Base-by-base conservation (phyloP, 345 rosid genomes). In the Anacardium occidentale region DNA sequence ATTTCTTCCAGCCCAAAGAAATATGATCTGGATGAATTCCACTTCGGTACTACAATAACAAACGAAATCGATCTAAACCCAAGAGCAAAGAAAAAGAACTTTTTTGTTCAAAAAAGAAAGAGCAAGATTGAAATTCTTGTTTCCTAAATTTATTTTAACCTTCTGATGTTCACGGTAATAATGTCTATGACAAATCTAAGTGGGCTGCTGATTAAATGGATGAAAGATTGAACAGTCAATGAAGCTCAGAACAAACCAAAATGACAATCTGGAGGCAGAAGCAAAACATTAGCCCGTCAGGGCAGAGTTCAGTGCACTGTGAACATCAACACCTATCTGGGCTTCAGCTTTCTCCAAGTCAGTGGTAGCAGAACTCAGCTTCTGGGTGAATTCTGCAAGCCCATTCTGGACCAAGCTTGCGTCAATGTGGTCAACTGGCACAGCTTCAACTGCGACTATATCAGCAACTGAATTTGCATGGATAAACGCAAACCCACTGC, bases 281-380 rank as follows among this genome's bases (percentile, higher is more conserved):
- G 50, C 64, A 44, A 72, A 70, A 5, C 48, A 69, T 78, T 84
- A 88, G 77, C 92, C 92, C 7, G 85, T 10, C 52, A 88, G 81
- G 65, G 89, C 88, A 50, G 83, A 81, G 75, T 84, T 90, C 66
- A 90, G 87, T 52, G 88, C 91, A 79, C 96, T 87, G 82, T 91
- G 90, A 59, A 91, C 85, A 66, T 91, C 94, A 51, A 91, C 72
- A 7, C 97, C 97, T 62, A 89, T 87, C 83, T 92, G 98, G 24
- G 98, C 97, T 59, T 92, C 97, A 18, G 97, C 93, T 84, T 87
- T 94, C 83, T 88, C 93, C 75, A 85, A 77, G 59, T 88, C 93
- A 0, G 95, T 89, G 17, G 91, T 64, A 10, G 98, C 97, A 20
- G 97, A 86, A 55, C 80, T 82, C 54, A 88, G 87, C 78, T 87